Conservation (phyloP, 1,284 basidiomycete species). For the Cryptococcus depauperatus region DNA sequence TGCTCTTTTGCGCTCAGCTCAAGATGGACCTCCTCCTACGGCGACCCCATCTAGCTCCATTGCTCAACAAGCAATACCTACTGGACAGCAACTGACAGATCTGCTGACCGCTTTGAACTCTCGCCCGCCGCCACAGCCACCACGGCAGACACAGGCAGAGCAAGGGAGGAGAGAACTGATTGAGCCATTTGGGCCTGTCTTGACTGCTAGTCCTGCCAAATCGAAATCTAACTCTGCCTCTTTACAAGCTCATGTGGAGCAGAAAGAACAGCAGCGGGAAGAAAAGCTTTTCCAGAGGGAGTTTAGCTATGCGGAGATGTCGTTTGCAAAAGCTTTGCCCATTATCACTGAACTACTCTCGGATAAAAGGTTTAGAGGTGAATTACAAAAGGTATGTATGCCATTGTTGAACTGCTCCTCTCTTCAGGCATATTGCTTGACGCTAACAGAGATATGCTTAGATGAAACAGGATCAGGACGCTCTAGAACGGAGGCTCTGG, state of each 20-base stretch:
- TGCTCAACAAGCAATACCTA: constrained; percentile 12
- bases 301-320: constrained; percentile 14
- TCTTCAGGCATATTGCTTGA: too few relatives aligned
- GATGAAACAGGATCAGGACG: constrained; percentile 42
- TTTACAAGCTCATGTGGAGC: not conserved
- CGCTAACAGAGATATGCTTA: too few relatives aligned
- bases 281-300: constrained; percentile 15
- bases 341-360: constrained; percentile 27
- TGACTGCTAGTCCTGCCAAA: constrained; percentile 7
- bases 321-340: constrained; percentile 30
- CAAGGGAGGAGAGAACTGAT: constrained; percentile 29
- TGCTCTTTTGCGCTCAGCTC: constrained; percentile 30
- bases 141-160: constrained; percentile 51
- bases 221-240: not conserved
- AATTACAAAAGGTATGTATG: constrained; percentile 34
- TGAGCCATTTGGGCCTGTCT: constrained; percentile 36
- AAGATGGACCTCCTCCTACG: constrained; percentile 15
- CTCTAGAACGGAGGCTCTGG: constrained; percentile 35
- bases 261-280: not conserved
- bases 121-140: constrained; percentile 53
- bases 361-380: constrained; percentile 31
- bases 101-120: constrained; percentile 23
- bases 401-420: too few relatives aligned
- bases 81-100: constrained; percentile 24
- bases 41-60: constrained; percentile 1